Evolutionary conservation across 2,329 filamentous ascomycete species (phyloP), one percentile per base, ranked within the genome.

Genomic region (Diaporthe batatas): DNA sequence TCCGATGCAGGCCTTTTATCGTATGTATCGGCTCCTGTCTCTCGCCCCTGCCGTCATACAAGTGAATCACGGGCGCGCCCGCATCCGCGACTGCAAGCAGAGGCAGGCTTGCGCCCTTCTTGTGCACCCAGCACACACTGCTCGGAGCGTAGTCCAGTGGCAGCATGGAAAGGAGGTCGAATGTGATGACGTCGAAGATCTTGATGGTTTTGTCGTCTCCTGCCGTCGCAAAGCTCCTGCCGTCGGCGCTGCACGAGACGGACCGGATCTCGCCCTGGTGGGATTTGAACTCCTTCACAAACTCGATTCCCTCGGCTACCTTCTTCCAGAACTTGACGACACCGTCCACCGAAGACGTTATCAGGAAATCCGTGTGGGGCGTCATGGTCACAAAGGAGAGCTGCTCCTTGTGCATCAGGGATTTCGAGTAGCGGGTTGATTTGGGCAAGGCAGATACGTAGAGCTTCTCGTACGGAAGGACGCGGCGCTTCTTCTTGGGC

Each of bases 311-410:
- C 44, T 94, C 91, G 1, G 91, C 92, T 76, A 93, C 90, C 85
- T 99, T 99, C 85, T 99, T 99, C 96, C 96, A 99, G 82, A 99
- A 99, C 83, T 99, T 99, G 77, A 98, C 96, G 0, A 96, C 93
- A n/a, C 97, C 97, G 80, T 99, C 96, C 55, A 94, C 85, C 0
- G 96, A 98, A 74, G 93, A 94, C 1, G 96, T 99, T 75, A 99
- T 96, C 49, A 99, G 87, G 80, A 99, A 99, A 77, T 98, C 96
- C 73, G 96, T 98, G 73, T 92, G 86, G 0, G 95, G 95, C 1
- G 97, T 98, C 81, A 98, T 91, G 16, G 92, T 97, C 75, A 94
- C 90, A 79, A 95, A 98, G 72, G 93, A 90, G 65, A 99, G 84
- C 83, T 98, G 95, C 77, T 99, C 96, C 84, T 96, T 95, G 88